phyloP scores from a whole-genome alignment of 805 yeast genomes.

The Saccharomycopsis synnaedendra region DNA sequence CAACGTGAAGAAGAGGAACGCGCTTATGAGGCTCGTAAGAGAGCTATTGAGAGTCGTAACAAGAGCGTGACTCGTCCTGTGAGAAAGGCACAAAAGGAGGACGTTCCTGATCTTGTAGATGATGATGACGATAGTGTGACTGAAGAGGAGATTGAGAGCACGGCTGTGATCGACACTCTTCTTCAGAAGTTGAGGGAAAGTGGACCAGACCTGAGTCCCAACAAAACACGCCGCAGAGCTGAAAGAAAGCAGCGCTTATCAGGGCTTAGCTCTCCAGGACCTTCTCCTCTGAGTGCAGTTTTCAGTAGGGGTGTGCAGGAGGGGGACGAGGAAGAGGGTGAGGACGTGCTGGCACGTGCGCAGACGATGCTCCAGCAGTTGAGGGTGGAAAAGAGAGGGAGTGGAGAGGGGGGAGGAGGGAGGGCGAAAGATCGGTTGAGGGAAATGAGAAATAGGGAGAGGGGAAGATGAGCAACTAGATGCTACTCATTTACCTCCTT shows the following conservation, averaged over 20 bases:
- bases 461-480: neutral
- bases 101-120: slow-evolving; percentile 15
- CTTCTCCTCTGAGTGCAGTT: slow-evolving; percentile 3
- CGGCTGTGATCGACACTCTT: slow-evolving; percentile 62
- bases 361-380: slow-evolving; percentile 51
- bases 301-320: slow-evolving; percentile 17
- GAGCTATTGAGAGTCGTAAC: slow-evolving; percentile 31
- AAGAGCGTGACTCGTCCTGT: neutral
- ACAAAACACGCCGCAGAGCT: slow-evolving; percentile 32
- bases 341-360: slow-evolving; percentile 49
- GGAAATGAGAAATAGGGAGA: slow-evolving; percentile 11
- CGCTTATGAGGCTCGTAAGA: slow-evolving; percentile 53
- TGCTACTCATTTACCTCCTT: neutral
- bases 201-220: slow-evolving; percentile 73
- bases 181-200: slow-evolving; percentile 77
- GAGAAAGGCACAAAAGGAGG: neutral
- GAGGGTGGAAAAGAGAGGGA: slow-evolving; percentile 26
- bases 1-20: slow-evolving; percentile 58
- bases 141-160: slow-evolving; percentile 5
- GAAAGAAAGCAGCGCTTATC: slow-evolving; percentile 10
- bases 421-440: slow-evolving; percentile 14
- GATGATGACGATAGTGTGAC: slow-evolving; percentile 20
- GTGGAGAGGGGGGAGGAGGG: neutral
- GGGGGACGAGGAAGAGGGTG: slow-evolving; percentile 15
- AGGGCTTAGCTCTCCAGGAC: neutral